Percentiles rank a stretch among this genome's conserved stretches.
These are phyloP conservation scores for Beauveria scarabaeidicola DNA, from an alignment of 2,329 filamentous ascomycete genomes.

Conservation along the genomic window DNA sequence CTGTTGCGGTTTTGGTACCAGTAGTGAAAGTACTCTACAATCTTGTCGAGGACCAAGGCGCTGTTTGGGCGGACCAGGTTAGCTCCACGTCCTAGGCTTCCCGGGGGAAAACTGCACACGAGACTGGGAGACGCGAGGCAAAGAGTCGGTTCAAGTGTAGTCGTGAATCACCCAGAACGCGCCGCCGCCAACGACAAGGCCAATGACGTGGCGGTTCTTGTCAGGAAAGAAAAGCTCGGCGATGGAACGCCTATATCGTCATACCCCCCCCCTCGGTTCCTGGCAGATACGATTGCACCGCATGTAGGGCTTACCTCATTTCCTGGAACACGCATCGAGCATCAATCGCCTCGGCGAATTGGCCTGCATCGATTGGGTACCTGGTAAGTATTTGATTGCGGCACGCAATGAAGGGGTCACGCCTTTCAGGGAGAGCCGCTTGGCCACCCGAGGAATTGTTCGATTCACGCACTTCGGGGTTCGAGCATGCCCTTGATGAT, in stretches of 20 bases:
- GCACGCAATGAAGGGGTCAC: slow-evolving; percentile 8
- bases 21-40: slow-evolving; percentile 78
- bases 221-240: slow-evolving; percentile 31
- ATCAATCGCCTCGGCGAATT: slow-evolving; percentile 56
- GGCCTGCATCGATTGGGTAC: slow-evolving; percentile 31
- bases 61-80: slow-evolving; percentile 31
- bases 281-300: slow-evolving; percentile 7
- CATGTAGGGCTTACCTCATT: slow-evolving; percentile 53
- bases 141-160: slow-evolving; percentile 58
- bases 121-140: slow-evolving; percentile 17
- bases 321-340: slow-evolving; percentile 61
- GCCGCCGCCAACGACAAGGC: slow-evolving; percentile 14
- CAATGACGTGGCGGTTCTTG: slow-evolving; percentile 29
- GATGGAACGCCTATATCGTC: slow-evolving; percentile 30
- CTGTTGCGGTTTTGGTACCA: slow-evolving; percentile 64
- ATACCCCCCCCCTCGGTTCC: slow-evolving; percentile 19
- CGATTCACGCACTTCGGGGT: slow-evolving; percentile 44
- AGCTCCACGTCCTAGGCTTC: slow-evolving; percentile 17
- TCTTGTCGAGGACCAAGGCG: slow-evolving; percentile 66
- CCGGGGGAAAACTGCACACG: not conserved
- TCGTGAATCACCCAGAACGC: slow-evolving; percentile 41
- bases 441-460: slow-evolving; percentile 12
- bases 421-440: slow-evolving; percentile 15
- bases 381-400: slow-evolving; percentile 11
- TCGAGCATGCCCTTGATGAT: slow-evolving; percentile 70